A percentile compares a stretch with the other conserved stretches of the same genome.
These are phyloP conservation scores for Yarrowia sp. DNA, from an alignment of 805 yeast species.

Conservation along the genomic window DNA sequence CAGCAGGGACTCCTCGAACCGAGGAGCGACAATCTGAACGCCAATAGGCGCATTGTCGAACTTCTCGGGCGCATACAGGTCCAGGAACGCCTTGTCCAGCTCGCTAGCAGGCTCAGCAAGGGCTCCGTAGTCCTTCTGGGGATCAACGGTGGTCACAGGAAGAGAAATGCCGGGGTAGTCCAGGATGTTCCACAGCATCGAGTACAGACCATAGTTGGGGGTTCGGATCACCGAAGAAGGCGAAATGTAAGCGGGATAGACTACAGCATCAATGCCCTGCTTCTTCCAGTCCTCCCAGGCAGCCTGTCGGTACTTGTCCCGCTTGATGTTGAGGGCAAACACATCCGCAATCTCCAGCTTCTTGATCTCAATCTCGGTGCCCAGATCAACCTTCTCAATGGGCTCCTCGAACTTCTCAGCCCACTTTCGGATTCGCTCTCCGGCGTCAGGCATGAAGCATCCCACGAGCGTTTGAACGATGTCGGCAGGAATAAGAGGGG, in stretches of 20 bases:
- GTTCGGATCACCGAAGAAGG: background rate
- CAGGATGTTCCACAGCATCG: conserved; percentile 30
- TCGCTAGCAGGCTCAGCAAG: conserved; percentile 22
- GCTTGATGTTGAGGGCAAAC: conserved; percentile 44
- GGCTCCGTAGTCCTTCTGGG: conserved; percentile 42
- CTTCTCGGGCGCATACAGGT: conserved; percentile 47
- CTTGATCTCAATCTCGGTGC: conserved; percentile 8
- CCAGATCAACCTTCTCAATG: background rate
- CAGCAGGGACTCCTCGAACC: conserved; percentile 35
- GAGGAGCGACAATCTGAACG: conserved; percentile 53
- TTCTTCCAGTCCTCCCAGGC: conserved; percentile 41
- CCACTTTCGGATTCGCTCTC: conserved; percentile 41
- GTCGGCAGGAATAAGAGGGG: conserved; percentile 36
- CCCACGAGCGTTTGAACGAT: conserved; percentile 54
- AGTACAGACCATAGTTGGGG: conserved; percentile 5
- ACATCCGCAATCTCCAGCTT: conserved; percentile 32
- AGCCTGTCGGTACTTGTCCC: conserved; percentile 43
- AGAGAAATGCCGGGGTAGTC: conserved; percentile 32
- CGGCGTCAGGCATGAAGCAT: conserved; percentile 51
- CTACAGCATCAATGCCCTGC: conserved; percentile 26
- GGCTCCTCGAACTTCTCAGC: conserved; percentile 29
- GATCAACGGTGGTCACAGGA: conserved; percentile 36
- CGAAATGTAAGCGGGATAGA: conserved; percentile 9
- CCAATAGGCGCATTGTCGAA: conserved; percentile 55
- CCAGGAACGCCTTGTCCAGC: conserved; percentile 31